Evolutionary conservation across 2,329 filamentous ascomycete genomes (phyloP).

Genomic region (Aspergillus hiratsukae): DNA sequence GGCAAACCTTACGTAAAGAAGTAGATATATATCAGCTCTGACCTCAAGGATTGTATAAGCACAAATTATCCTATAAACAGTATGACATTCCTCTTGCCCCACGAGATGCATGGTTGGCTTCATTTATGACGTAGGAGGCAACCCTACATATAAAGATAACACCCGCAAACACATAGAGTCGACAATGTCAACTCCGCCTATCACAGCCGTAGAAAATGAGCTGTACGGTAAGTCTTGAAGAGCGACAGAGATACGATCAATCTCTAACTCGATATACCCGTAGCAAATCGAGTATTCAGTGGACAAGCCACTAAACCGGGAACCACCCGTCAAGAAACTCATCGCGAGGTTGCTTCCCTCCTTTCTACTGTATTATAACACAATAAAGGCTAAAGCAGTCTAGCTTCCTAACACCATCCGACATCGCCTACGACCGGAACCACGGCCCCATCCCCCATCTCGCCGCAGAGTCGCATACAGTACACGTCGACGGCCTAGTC

Average conservation of each 20-base stretch:
- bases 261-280: background rate
- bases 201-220: background rate
- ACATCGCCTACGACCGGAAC: conserved; percentile 54
- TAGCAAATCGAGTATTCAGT: conserved; percentile 15
- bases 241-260: background rate
- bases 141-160: background rate
- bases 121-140: background rate
- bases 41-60: background rate
- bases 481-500: conserved; percentile 50
- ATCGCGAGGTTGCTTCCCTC: no score
- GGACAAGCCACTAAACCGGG: conserved; percentile 30
- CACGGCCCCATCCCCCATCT: conserved; percentile 52
- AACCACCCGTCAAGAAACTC: conserved; percentile 26
- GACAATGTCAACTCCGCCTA: background rate
- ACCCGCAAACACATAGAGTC: background rate
- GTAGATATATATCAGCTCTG: background rate
- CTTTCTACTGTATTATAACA: no score
- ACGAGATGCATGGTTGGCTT: background rate
- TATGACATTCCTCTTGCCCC: background rate
- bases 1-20: background rate
- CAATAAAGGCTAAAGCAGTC: background rate
- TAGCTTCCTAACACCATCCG: conserved; percentile 50
- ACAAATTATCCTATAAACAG: no score
- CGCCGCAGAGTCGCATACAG: conserved; percentile 34
- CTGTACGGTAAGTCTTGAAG: background rate